Evolutionary conservation across 192 early-diverging fungal species (phyloP).

Genomic region (Coemansia aciculifera): DNA sequence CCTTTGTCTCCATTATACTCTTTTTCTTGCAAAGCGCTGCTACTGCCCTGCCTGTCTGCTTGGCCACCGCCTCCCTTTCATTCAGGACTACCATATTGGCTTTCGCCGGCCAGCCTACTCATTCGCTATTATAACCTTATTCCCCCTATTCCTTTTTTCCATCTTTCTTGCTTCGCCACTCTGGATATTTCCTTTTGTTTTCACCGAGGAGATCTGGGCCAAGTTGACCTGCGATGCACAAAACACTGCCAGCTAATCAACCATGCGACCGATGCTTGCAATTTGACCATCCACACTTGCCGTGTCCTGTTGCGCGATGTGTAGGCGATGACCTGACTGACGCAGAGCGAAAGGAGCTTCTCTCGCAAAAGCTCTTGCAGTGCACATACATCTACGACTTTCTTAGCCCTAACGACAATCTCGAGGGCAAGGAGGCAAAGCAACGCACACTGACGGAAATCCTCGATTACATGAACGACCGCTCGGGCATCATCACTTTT

Average conservation of each 20-base stretch:
- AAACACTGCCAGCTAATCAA: slow-evolving; percentile 17
- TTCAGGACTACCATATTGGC: slow-evolving; percentile 10
- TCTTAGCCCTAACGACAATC: slow-evolving; percentile 81
- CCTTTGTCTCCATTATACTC: slow-evolving; percentile 5
- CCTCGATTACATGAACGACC: slow-evolving; percentile 89
- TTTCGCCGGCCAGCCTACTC: neutral
- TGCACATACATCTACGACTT: slow-evolving; percentile 96
- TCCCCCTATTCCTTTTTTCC: neutral
- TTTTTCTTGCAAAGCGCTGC: neutral
- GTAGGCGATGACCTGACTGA: slow-evolving; percentile 72
- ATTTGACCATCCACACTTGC: slow-evolving; percentile 13
- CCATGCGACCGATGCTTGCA: slow-evolving; percentile 14
- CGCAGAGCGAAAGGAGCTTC: slow-evolving; percentile 81
- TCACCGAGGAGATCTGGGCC: neutral
- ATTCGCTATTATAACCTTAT: neutral
- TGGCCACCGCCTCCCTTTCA: slow-evolving; percentile 11
- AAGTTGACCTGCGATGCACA: slow-evolving; percentile 14
- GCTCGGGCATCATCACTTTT: slow-evolving; percentile 84
- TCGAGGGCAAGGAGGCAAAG: slow-evolving; percentile 97
- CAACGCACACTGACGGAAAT: slow-evolving; percentile 87
- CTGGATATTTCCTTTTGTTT: slow-evolving; percentile 2
- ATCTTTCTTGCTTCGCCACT: slow-evolving; percentile 1
- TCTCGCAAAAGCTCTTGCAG: slow-evolving; percentile 88
- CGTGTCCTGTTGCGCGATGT: neutral
- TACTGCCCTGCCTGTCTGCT: slow-evolving; percentile 3